These are phyloP conservation scores for Magnolia changhungtana DNA, from an alignment of 164 flowering plant genomes.

Conservation along the genomic window DNA sequence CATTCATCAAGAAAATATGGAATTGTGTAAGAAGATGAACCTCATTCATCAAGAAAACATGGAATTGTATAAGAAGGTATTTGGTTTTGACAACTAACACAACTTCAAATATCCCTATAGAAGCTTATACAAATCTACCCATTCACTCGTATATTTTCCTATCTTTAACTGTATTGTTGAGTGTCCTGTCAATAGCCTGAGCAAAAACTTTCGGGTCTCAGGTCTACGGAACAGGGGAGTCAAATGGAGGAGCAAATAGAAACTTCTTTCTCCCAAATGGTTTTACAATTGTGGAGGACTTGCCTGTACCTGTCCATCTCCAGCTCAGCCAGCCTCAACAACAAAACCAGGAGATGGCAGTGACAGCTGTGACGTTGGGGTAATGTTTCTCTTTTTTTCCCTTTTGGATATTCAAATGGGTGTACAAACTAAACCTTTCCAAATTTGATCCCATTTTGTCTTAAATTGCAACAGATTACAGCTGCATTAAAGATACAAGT, in stretches of 20 bases:
- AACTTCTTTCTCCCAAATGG: constrained; percentile 29
- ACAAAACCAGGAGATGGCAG: constrained; percentile 39
- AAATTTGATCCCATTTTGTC: neutral
- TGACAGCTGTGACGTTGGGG: constrained; percentile 47
- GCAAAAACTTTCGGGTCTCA: constrained; percentile 20
- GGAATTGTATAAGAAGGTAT: constrained; percentile 58
- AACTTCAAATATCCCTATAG: constrained; percentile 2
- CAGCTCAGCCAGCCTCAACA: constrained; percentile 77
- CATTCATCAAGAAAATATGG: constrained; percentile 74
- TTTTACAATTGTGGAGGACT: constrained; percentile 38
- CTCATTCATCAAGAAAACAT: constrained; percentile 53
- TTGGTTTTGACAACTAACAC: constrained; percentile 12
- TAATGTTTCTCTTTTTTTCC: constrained; percentile 20
- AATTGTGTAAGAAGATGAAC: constrained; percentile 72
- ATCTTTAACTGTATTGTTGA: neutral
- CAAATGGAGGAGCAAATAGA: constrained; percentile 42
- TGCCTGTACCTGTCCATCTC: constrained; percentile 48
- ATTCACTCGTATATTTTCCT: neutral
- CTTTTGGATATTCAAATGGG: neutral
- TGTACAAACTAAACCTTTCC: neutral
- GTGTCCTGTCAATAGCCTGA: constrained; percentile 3
- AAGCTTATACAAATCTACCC: neutral
- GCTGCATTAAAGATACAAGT: constrained; percentile 15
- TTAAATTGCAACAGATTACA: constrained; percentile 22
- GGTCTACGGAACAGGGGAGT: constrained; percentile 57